Percentiles rank a stretch among this genome's conserved stretches.
Evolutionary conservation across 495 filamentous ascomycete genomes (phyloP).

Genomic region (Endocarpon pusillum): DNA sequence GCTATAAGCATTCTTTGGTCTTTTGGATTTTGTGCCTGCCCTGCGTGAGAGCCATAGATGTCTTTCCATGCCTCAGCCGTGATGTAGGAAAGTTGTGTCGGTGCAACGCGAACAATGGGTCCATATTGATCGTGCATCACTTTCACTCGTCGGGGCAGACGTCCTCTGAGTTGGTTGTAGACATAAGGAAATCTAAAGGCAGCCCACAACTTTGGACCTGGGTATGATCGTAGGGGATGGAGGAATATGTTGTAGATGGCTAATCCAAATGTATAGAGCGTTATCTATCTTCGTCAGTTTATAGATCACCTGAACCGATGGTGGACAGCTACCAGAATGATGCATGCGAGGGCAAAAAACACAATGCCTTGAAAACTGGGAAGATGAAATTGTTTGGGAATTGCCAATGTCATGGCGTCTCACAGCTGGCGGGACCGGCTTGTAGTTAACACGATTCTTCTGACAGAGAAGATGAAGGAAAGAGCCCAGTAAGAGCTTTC

Average conservation of each 20-base stretch:
- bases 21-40: neutral
- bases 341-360: too few relatives aligned
- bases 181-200: conserved; percentile 10
- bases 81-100: conserved; percentile 33
- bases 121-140: conserved; percentile 33
- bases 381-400: too few relatives aligned
- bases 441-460: too few relatives aligned
- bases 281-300: too few relatives aligned
- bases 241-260: conserved; percentile 31
- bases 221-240: conserved; percentile 31
- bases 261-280: conserved; percentile 1
- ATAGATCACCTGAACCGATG: too few relatives aligned
- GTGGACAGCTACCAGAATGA: too few relatives aligned
- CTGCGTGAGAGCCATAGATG: conserved; percentile 28
- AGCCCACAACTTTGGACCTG: conserved; percentile 28
- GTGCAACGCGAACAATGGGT: conserved; percentile 33
- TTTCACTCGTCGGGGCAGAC: conserved; percentile 4
- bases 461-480: too few relatives aligned
- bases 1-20: conserved; percentile 8
- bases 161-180: conserved; percentile 5
- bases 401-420: too few relatives aligned
- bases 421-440: too few relatives aligned
- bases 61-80: conserved; percentile 36
- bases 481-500: too few relatives aligned
- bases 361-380: too few relatives aligned